Conservation (phyloP, 192 early-diverging fungal species). For the Podila epigama region DNA sequence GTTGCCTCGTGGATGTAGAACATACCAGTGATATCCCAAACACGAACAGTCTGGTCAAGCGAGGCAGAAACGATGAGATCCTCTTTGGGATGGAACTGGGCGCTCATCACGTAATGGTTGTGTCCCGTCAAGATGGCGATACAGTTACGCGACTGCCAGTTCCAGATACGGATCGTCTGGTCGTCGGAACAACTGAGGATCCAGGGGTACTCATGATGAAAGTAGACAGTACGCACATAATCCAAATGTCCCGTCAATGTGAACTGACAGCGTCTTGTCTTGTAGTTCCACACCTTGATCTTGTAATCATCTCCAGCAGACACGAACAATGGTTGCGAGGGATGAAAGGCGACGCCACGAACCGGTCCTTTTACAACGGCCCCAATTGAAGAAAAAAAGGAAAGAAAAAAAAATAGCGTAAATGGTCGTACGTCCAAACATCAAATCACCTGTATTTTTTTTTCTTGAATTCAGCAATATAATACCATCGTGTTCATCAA, state of each 20-base stretch:
- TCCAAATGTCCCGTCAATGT: constrained; percentile 98
- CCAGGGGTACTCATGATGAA: constrained; percentile 99
- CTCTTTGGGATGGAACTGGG: constrained; percentile 98
- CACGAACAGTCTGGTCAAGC: constrained; percentile 95
- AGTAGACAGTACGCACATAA: constrained; percentile 95
- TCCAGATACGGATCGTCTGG: constrained; percentile 99
- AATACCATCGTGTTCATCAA: constrained; percentile 98
- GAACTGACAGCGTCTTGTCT: constrained; percentile 89
- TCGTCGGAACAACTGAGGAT: constrained; percentile 97
- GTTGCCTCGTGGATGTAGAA: no score
- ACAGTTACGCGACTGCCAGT: constrained; percentile 99
- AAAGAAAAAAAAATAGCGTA: constrained; percentile 84
- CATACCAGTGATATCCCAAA: constrained; percentile 98
- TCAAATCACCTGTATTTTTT: constrained; percentile 79
- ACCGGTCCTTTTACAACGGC: constrained; percentile 93
- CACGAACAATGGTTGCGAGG: constrained; percentile 93
- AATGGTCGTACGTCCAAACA: constrained; percentile 94
- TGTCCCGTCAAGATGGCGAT: constrained; percentile 98
- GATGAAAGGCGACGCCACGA: constrained; percentile 93
- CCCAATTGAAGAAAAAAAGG: no score
- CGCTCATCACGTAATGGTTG: constrained; percentile 99
- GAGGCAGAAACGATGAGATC: constrained; percentile 96
- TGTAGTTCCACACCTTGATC: constrained; percentile 99
- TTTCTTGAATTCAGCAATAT: no score
- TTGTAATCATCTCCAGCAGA: constrained; percentile 98